Conservation (phyloP, 352 stramenopile genomes). For the Phytopythium oedochilum region DNA sequence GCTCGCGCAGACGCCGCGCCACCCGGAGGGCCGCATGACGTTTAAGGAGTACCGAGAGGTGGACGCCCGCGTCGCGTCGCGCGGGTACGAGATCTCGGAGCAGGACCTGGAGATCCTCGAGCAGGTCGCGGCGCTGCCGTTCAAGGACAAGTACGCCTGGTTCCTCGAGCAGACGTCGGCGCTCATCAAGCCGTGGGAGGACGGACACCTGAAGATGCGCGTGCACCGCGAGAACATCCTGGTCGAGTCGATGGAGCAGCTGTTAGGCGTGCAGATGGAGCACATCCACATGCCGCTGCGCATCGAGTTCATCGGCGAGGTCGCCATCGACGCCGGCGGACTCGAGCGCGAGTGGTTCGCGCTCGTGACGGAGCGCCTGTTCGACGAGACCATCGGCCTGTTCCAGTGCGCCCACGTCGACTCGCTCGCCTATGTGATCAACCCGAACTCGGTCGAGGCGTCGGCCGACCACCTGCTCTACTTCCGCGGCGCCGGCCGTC, state of each 20-base stretch:
- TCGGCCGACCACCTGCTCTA: constrained; percentile 85
- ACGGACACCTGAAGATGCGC: constrained; percentile 79
- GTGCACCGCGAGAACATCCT: constrained; percentile 70
- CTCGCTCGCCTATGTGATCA: constrained; percentile 46
- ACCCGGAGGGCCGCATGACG: constrained; percentile 81
- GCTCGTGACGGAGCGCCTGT: constrained; percentile 61
- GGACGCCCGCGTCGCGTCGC: constrained; percentile 75
- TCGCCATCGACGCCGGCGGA: constrained; percentile 73
- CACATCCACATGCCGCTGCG: constrained; percentile 77
- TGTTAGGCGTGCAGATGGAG: constrained; percentile 64
- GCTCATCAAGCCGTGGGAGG: constrained; percentile 64
- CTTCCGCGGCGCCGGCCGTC: constrained; percentile 93
- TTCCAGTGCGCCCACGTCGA: constrained; percentile 63
- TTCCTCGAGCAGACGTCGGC: constrained; percentile 72
- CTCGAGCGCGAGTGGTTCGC: constrained; percentile 81
- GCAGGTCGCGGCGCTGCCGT: constrained; percentile 59
- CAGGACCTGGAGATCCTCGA: constrained; percentile 84
- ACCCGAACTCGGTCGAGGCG: constrained; percentile 69
- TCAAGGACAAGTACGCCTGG: constrained; percentile 80
- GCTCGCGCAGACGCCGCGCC: constrained; percentile 70
- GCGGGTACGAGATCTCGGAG: constrained; percentile 85
- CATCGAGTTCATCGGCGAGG: constrained; percentile 84
- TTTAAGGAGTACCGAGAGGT: constrained; percentile 89
- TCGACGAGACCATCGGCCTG: constrained; percentile 59
- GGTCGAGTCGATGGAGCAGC: constrained; percentile 78